A percentile compares a stretch with the other conserved stretches of the same genome.
phyloP scores from a whole-genome alignment of 1,139 yeast species.

The Scheffersomyces parashehatae region DNA sequence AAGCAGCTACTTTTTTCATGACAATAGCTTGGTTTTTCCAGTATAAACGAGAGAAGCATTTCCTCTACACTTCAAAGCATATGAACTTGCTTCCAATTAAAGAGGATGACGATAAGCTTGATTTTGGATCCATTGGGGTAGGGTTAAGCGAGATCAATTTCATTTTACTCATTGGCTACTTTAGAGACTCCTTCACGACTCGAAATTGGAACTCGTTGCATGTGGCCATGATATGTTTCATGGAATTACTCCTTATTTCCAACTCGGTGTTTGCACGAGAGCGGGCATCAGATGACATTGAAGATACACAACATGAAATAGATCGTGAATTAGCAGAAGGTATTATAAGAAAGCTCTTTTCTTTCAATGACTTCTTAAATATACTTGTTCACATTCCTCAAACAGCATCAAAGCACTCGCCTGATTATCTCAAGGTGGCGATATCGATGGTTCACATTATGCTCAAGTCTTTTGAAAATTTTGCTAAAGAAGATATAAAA shows the following conservation, averaged over 20 bases:
- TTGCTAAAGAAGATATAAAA: conserved; percentile 61
- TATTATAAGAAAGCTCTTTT: conserved; percentile 52
- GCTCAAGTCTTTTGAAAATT: conserved; percentile 67
- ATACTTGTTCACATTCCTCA: conserved; percentile 62
- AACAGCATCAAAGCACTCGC: conserved; percentile 65
- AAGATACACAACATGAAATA: conserved; percentile 51
- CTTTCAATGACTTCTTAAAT: conserved; percentile 63
- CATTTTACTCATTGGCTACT: conserved; percentile 55
- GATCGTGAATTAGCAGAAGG: conserved; percentile 51
- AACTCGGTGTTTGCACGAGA: conserved; percentile 49
- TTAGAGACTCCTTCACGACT: conserved; percentile 54
- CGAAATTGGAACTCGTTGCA: conserved; percentile 61
- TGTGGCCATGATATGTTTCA: conserved; percentile 70
- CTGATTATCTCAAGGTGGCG: conserved; percentile 60
- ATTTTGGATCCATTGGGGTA: conserved; percentile 66
- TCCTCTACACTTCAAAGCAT: not conserved
- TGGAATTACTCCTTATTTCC: conserved; percentile 61
- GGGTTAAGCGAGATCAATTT: conserved; percentile 69
- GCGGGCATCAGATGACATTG: conserved; percentile 31
- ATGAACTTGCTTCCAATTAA: not conserved
- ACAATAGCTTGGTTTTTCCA: conserved; percentile 70
- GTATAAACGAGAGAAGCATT: conserved; percentile 30
- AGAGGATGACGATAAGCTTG: conserved; percentile 27
- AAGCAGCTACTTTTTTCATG: conserved; percentile 53
- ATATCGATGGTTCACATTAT: conserved; percentile 69